Conservation (phyloP, 768 basidiomycete species). For the Tephrocybe sp. region DNA sequence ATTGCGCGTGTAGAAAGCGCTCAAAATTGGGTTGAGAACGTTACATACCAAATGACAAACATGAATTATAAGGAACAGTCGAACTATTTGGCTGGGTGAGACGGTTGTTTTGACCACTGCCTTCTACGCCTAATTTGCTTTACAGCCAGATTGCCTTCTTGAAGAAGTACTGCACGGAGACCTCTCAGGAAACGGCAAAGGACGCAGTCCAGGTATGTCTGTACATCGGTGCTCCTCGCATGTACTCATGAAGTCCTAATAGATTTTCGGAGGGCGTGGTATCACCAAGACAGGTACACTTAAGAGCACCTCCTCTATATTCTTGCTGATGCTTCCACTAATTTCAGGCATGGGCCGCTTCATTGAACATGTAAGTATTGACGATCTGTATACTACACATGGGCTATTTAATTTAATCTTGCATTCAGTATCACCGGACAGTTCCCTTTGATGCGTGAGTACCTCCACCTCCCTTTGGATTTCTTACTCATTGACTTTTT, state of each 20-base stretch:
- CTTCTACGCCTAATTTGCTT: too few species aligned
- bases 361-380: constrained; percentile 60
- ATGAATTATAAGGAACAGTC: constrained; percentile 82
- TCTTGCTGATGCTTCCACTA: neutral
- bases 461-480: neutral
- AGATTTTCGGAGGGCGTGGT: constrained; percentile 83
- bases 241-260: constrained; percentile 28
- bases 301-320: neutral
- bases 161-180: constrained; percentile 61
- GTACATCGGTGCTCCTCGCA: neutral
- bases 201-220: constrained; percentile 36
- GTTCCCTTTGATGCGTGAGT: constrained; percentile 44
- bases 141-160: constrained; percentile 63
- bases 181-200: constrained; percentile 61
- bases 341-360: constrained; percentile 76
- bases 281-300: constrained; percentile 42
- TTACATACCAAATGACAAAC: constrained; percentile 84
- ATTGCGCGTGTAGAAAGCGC: constrained; percentile 65
- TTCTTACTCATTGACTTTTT: neutral
- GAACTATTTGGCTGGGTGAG: constrained; percentile 65
- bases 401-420: neutral
- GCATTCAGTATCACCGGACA: constrained; percentile 43
- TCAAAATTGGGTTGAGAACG: constrained; percentile 80
- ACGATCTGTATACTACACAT: neutral
- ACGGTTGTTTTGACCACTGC: neutral